A percentile compares a stretch with the other conserved stretches of the same genome.
Evolutionary conservation across 495 filamentous ascomycete genomes (phyloP).

Genomic region (Amorphotheca resinae): DNA sequence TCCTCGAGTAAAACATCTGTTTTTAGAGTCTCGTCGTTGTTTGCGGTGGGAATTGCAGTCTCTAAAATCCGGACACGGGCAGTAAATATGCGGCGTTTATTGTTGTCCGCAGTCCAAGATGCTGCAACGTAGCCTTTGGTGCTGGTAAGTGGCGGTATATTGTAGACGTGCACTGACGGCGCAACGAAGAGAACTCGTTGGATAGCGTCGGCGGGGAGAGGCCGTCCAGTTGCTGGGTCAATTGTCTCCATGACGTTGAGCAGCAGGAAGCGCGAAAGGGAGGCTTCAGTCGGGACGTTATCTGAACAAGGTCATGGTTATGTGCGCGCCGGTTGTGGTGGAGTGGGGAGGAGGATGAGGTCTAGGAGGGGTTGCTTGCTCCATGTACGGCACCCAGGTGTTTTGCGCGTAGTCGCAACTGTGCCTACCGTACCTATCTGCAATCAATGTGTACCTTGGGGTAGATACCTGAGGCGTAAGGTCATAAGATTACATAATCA

Average conservation of each 20-base stretch:
- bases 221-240: conserved; percentile 45
- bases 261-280: neutral
- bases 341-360: neutral
- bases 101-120: conserved; percentile 58
- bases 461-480: too few species aligned
- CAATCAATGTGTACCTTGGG: too few species aligned
- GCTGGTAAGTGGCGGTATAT: conserved; percentile 58
- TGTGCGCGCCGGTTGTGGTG: too few species aligned
- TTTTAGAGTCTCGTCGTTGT: conserved; percentile 41
- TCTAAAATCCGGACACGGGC: conserved; percentile 69
- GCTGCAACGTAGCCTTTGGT: conserved; percentile 63
- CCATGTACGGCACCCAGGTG: too few species aligned
- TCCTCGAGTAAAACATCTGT: conserved; percentile 68
- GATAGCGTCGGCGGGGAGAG: conserved; percentile 55
- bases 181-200: conserved; percentile 67
- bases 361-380: conserved; percentile 1
- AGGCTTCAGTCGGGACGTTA: neutral
- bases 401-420: too few species aligned
- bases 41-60: conserved; percentile 39
- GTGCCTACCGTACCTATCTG: too few species aligned
- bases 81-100: conserved; percentile 64
- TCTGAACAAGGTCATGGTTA: neutral
- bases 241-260: conserved; percentile 21
- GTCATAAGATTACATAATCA: too few species aligned
- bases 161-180: conserved; percentile 61